Base-by-base conservation (phyloP, 345 rosid species). In the Eucalyptus marginata region DNA sequence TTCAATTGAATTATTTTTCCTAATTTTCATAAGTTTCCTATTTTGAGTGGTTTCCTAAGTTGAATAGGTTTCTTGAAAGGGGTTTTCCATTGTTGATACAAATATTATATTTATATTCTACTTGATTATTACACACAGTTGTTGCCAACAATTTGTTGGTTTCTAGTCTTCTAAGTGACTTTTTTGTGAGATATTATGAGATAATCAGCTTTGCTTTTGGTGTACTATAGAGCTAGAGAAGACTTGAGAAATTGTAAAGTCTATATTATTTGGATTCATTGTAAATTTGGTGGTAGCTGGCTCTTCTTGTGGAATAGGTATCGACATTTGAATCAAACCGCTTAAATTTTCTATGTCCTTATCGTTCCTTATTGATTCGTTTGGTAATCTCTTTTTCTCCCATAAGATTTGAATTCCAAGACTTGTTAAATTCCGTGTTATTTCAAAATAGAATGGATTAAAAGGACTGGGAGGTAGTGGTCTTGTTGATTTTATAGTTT, bases 251-350 rank as follows among this genome's bases (percentile, higher is more conserved):
- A n/a, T n/a, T n/a, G n/a, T n/a, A n/a, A n/a, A n/a, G n/a, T n/a
- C n/a, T n/a, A n/a, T n/a, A n/a, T n/a, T n/a, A n/a, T n/a, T 33
- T 16, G 12, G 2, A 33, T 68, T 68, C 44, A 17, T 17, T 8
- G 13, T 5, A 18, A 20, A 71, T 71, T 71, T 71, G 13, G 24
- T 33, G 2, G 36, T 1, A 3, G 25, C 2, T 2, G 4, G 44
- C 0, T 1, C 10, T 10, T 10, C 7, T 10, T 33, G 13, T 68
- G 25, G 4, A 68, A 5, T 33, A 68, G 12, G 12, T 18, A 66
- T 3, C 3, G 0, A 66, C 2, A 15, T 15, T 66, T 2, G 0
- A 64, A 64, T 64, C 2, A 5, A 54, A 22, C 24, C 27, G 10
- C 27, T 20, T 54, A 4, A 54, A 22, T 54, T 7, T 4, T 54